phyloP scores from a whole-genome alignment of 2,329 filamentous ascomycete genomes.

The Septoria linicola region DNA sequence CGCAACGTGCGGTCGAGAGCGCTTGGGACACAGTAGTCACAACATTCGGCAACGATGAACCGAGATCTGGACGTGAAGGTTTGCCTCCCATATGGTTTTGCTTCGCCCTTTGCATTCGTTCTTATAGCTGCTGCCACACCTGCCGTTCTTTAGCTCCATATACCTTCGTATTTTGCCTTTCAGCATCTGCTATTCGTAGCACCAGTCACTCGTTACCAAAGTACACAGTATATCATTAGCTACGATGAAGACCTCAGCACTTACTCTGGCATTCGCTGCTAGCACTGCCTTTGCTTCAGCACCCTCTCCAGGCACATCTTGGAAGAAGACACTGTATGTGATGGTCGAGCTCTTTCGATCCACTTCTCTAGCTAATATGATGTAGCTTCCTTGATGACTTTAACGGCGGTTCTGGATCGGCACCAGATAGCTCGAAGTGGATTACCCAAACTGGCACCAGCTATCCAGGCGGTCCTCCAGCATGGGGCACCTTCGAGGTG shows the following conservation, averaged over 20 bases:
- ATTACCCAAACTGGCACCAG: slow-evolving; percentile 46
- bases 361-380: neutral
- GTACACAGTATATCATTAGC: neutral
- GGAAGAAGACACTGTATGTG: slow-evolving; percentile 22
- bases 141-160: slow-evolving; percentile 9
- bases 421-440: slow-evolving; percentile 47
- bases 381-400: slow-evolving; percentile 39
- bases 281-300: slow-evolving; percentile 19
- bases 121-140: slow-evolving; percentile 10
- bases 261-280: slow-evolving; percentile 19
- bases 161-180: neutral
- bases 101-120: neutral
- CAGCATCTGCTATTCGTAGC: neutral
- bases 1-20: slow-evolving; percentile 11
- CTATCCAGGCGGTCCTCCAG: slow-evolving; percentile 46
- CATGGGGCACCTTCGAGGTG: slow-evolving; percentile 54
- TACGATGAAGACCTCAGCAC: slow-evolving; percentile 21
- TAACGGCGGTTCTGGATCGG: slow-evolving; percentile 33
- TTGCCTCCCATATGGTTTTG: neutral
- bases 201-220: slow-evolving; percentile 6
- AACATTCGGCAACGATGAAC: slow-evolving; percentile 5
- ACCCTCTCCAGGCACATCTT: slow-evolving; percentile 18
- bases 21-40: slow-evolving; percentile 5
- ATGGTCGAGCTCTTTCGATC: neutral
- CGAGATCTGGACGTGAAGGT: slow-evolving; percentile 7